phyloP scores from a whole-genome alignment of 73 alveolate genomes.

The Blepharisma stoltei region DNA sequence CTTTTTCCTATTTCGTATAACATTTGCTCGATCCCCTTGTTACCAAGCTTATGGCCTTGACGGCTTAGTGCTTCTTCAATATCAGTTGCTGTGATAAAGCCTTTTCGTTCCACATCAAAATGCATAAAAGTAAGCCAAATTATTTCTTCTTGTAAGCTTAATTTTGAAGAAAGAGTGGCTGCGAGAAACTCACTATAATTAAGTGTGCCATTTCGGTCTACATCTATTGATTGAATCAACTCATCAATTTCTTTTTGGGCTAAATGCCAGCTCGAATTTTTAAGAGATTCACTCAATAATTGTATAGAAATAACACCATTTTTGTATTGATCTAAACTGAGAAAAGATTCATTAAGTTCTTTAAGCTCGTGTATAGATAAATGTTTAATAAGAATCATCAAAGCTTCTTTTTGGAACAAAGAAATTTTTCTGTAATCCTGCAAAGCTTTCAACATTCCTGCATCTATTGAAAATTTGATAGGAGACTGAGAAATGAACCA shows the following conservation, averaged over 20 bases:
- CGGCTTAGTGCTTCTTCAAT: conserved; percentile 9
- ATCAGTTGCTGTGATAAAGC: conserved; percentile 1
- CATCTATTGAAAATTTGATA: neutral
- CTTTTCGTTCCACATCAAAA: conserved; percentile 6
- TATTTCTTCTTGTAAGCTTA: neutral
- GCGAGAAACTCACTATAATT: neutral
- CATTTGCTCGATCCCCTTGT: neutral
- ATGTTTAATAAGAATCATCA: neutral
- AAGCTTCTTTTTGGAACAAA: neutral
- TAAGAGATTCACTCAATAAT: neutral
- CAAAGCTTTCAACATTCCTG: neutral
- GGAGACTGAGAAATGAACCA: conserved; percentile 41
- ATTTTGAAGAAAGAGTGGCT: conserved; percentile 3
- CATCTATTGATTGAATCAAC: neutral
- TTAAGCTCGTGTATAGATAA: neutral
- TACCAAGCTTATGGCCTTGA: neutral
- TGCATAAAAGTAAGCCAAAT: neutral
- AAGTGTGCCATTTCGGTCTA: neutral
- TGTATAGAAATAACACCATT: neutral
- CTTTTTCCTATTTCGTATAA: too few species aligned
- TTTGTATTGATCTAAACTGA: neutral
- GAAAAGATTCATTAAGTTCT: neutral
- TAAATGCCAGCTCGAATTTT: neutral
- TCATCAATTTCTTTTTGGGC: neutral
- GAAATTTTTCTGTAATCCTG: neutral